These are phyloP conservation scores for Corrigiola litoralis DNA, from an alignment of 179 eudicot genomes.

Conservation along the genomic window DNA sequence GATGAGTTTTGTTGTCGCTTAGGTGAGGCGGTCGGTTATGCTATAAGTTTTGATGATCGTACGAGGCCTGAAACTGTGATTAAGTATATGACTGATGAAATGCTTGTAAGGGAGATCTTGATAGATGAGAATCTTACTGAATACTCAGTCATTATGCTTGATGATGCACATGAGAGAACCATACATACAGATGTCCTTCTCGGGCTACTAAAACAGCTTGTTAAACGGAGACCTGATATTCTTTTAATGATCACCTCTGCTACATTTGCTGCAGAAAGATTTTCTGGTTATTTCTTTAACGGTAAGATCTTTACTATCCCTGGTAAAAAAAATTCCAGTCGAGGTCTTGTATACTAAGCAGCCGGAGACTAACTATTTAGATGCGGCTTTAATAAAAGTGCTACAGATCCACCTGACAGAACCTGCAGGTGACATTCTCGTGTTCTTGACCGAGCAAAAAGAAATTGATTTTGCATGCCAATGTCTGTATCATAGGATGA, in stretches of 20 bases:
- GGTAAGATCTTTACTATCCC: slow-evolving; percentile 12
- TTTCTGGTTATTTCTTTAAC: slow-evolving; percentile 20
- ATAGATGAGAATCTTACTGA: slow-evolving; percentile 18
- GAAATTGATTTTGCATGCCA: slow-evolving; percentile 24
- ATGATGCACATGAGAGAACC: slow-evolving; percentile 37
- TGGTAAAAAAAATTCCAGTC: slow-evolving; percentile 21
- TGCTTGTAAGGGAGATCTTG: slow-evolving; percentile 30
- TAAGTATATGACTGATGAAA: slow-evolving; percentile 37
- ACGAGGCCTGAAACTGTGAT: slow-evolving; percentile 28
- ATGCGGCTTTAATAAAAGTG: slow-evolving; percentile 16
- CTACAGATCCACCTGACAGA: slow-evolving; percentile 14
- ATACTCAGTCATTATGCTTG: slow-evolving; percentile 32
- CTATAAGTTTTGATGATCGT: slow-evolving; percentile 33
- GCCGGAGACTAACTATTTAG: slow-evolving; percentile 19
- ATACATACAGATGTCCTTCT: slow-evolving; percentile 29
- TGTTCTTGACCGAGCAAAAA: slow-evolving; percentile 26
- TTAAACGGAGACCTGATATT: slow-evolving; percentile 19
- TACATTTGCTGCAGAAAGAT: slow-evolving; percentile 21
- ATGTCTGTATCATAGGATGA: slow-evolving; percentile 12
- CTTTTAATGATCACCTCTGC: slow-evolving; percentile 23
- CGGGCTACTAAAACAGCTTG: slow-evolving; percentile 19
- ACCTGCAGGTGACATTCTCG: slow-evolving; percentile 26
- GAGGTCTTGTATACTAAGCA: slow-evolving; percentile 12
- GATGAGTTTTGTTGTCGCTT: slow-evolving; percentile 30
- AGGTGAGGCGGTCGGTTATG: slow-evolving; percentile 37